phyloP scores from a whole-genome alignment of 768 basidiomycete genomes.

The Pulveroboletus ravenelii region DNA sequence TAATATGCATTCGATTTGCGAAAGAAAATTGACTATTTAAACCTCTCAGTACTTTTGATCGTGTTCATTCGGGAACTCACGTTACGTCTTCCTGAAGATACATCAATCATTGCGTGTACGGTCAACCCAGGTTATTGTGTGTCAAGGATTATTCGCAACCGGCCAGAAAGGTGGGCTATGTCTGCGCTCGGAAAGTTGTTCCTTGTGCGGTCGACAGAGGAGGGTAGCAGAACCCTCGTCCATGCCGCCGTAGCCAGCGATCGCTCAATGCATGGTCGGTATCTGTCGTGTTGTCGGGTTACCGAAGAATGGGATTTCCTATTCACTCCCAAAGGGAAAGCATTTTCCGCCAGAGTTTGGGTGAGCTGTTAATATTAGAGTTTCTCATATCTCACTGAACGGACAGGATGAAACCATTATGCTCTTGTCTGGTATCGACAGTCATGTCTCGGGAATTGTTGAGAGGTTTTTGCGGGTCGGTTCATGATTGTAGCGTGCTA shows the following conservation, averaged over 20 bases:
- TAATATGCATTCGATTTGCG: neutral
- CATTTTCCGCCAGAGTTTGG: constrained; percentile 30
- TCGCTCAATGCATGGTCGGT: constrained; percentile 28
- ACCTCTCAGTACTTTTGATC: constrained; percentile 26
- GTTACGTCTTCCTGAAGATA: constrained; percentile 20
- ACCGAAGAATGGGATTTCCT: constrained; percentile 30
- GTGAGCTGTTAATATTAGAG: constrained; percentile 4
- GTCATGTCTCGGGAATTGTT: constrained; percentile 20
- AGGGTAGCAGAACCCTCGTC: constrained; percentile 33
- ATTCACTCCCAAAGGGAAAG: constrained; percentile 25
- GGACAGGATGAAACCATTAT: constrained; percentile 21
- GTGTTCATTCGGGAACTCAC: constrained; percentile 33
- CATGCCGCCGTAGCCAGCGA: constrained; percentile 29
- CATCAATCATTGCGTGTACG: constrained; percentile 22
- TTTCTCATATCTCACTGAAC: neutral
- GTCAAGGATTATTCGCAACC: constrained; percentile 25
- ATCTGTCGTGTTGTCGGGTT: constrained; percentile 22
- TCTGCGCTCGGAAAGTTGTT: constrained; percentile 8
- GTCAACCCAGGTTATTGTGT: constrained; percentile 34
- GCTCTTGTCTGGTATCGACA: constrained; percentile 18
- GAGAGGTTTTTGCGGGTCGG: constrained; percentile 4
- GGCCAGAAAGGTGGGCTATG: neutral
- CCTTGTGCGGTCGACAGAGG: constrained; percentile 27
- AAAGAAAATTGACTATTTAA: neutral
- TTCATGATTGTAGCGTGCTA: neutral